phyloP scores from a whole-genome alignment of 2,329 filamentous ascomycete species.

The Sporothrix pseudoabietina region DNA sequence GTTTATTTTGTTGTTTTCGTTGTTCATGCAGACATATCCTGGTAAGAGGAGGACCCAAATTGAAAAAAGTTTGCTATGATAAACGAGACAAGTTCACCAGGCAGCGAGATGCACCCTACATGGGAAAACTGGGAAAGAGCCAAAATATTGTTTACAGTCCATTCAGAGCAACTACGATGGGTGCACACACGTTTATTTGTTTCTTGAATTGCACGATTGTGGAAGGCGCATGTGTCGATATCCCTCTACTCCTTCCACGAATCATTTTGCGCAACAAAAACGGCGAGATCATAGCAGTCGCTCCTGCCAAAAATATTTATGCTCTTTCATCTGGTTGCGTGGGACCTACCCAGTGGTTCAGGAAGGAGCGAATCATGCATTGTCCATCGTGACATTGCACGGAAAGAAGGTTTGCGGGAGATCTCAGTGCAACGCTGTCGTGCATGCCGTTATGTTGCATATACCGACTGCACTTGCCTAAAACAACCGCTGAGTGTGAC shows the following conservation, averaged over 20 bases:
- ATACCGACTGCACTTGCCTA: not conserved
- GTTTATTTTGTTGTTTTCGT: not conserved
- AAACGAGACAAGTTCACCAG: not conserved
- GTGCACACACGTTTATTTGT: no score
- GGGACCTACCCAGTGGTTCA: not conserved
- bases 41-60: not conserved
- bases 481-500: slow-evolving; percentile 23
- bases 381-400: not conserved
- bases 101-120: not conserved
- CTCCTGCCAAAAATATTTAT: not conserved
- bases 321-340: not conserved
- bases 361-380: slow-evolving; percentile 16
- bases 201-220: not conserved
- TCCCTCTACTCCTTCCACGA: not conserved
- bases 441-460: slow-evolving; percentile 23
- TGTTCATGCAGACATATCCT: not conserved
- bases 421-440: slow-evolving; percentile 27
- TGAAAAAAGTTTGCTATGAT: not conserved
- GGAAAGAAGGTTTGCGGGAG: slow-evolving; percentile 3
- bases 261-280: not conserved
- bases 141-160: not conserved
- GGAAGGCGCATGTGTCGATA: not conserved
- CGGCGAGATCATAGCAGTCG: not conserved
- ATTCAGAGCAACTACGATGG: not conserved
- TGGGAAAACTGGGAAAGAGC: not conserved